Percentiles rank a stretch among this genome's conserved stretches.
These are phyloP conservation scores for Vicia sativa DNA, from an alignment of 306 rosid species.

Conservation along the genomic window DNA sequence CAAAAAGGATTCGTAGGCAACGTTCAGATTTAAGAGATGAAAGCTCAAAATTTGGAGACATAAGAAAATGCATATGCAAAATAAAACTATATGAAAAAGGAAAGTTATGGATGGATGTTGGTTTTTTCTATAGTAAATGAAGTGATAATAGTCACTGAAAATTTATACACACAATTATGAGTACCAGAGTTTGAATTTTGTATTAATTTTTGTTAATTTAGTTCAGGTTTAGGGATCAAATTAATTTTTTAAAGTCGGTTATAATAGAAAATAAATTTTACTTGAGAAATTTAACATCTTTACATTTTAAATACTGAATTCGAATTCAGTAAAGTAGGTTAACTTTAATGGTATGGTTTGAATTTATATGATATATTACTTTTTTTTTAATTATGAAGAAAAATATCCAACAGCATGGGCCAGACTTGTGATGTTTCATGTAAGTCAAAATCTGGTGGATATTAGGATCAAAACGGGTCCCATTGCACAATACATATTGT, in stretches of 20 bases:
- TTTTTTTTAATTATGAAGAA: not conserved
- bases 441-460: conserved; percentile 45
- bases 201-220: no score
- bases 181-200: no score
- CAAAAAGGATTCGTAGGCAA: not conserved
- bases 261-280: no score
- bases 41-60: conserved; percentile 24
- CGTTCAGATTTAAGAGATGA: not conserved
- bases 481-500: conserved; percentile 6
- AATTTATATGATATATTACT: not conserved
- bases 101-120: conserved; percentile 5
- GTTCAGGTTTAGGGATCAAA: no score
- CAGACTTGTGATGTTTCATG: conserved; percentile 9
- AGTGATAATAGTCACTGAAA: no score
- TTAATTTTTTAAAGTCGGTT: no score
- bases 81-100: not conserved
- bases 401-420: conserved; percentile 18
- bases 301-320: no score
- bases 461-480: conserved; percentile 55
- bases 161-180: no score
- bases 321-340: no score
- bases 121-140: not conserved
- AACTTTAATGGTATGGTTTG: not conserved
- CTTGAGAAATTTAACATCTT: no score
- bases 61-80: not conserved